Base-by-base conservation (phyloP, 192 early-diverging fungal genomes). In the Rhizoclosmatium sp. region DNA sequence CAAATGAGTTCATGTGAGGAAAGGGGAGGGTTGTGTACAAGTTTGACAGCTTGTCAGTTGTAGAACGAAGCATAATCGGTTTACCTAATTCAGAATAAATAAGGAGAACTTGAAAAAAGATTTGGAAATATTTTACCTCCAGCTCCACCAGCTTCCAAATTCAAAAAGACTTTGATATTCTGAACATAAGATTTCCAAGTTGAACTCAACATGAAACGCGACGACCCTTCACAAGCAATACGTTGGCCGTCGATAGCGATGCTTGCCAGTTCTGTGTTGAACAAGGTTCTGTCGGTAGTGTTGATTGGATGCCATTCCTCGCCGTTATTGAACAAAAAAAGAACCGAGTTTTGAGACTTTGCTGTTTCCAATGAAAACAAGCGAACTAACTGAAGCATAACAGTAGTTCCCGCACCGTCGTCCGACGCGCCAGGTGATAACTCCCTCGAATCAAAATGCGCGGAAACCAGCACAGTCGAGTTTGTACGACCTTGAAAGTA, bases 261-360 rank as follows among this genome's bases (percentile, higher is more conserved):
- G 10, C 4, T 19, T 62, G 60, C 31, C 0, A 31, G 31, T 31
- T 31, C 31, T 31, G 31, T 31, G 31, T 31, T 31, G 31, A 31
- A 31, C 31, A 31, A 31, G 31, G 31, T 62, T 62, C 31, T 31
- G 31, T 31, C 31, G 31, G 10, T 19, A 4, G 51, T 54, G 5
- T 12, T 54, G 16, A 31, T 31, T 31, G 31, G 31, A 31, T 54
- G 51, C 51, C 16, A 16, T 54, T 54, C 51, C 51, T 54, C 16
- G 51, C 54, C 54, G 54, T 56, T 56, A n/a, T 56, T 56, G 54
- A 56, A 56, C 10, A 56, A 56, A n/a, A 56, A n/a, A n/a, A 56
- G 54, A 14, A 56, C 10, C 9, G 54, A 56, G 54, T 56, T 56
- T 9, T n/a, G 54, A 56, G 54, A 56, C 10, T 56, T 56, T 56